phyloP scores from a whole-genome alignment of 331 rosid species.

The Acacia pycnantha region DNA sequence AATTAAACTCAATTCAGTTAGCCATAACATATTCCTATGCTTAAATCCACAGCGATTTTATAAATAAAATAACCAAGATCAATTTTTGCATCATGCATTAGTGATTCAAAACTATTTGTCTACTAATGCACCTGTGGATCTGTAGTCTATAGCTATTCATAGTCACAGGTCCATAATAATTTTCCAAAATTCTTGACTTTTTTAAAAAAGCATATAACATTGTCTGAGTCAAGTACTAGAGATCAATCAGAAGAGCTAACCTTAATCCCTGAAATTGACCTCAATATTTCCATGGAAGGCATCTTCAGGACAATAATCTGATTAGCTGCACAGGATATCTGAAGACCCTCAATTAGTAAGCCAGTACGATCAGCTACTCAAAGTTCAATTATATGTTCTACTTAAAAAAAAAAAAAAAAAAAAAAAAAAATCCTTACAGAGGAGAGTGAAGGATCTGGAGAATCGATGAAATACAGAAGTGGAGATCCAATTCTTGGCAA shows the following conservation, averaged over 20 bases:
- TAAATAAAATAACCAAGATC: neutral
- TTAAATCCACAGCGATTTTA: neutral
- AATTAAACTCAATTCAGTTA: neutral
- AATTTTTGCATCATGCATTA: neutral
- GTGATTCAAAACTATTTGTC: neutral
- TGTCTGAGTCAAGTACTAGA: neutral
- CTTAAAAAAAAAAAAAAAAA: neutral
- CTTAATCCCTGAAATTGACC: constrained; percentile 95
- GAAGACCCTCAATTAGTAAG: constrained; percentile 55
- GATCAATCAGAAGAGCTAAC: constrained; percentile 42
- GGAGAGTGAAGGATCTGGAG: constrained; percentile 76
- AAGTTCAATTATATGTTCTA: neutral
- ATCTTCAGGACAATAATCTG: constrained; percentile 75
- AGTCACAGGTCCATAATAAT: neutral
- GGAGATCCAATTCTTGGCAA: constrained; percentile 95
- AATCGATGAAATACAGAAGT: constrained; percentile 66
- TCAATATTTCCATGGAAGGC: constrained; percentile 85
- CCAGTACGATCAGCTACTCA: constrained; percentile 27
- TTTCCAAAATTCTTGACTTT: constrained; percentile 6
- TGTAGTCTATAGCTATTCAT: neutral
- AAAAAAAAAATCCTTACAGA: constrained; percentile 54
- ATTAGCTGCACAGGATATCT: constrained; percentile 95
- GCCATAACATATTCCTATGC: neutral
- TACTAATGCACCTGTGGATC: neutral
- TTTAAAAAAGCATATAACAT: neutral